These are phyloP conservation scores for Diaporthe caulivora DNA, from an alignment of 2,329 filamentous ascomycete species.

Conservation along the genomic window DNA sequence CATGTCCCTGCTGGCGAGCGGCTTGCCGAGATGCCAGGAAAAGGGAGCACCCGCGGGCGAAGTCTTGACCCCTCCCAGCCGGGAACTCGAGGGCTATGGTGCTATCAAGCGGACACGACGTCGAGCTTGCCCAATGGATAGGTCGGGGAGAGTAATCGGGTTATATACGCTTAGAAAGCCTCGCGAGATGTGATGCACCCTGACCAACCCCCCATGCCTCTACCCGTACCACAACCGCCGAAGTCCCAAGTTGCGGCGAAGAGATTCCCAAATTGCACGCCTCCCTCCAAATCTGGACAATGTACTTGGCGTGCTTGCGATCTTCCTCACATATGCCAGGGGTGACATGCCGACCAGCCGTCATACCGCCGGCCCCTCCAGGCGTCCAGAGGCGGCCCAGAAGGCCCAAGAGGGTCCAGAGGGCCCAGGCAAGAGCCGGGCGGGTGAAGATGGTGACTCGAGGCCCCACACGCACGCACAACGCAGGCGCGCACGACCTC, in stretches of 20 bases:
- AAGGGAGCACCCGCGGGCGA: slow-evolving; percentile 33
- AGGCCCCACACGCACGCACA: slow-evolving; percentile 18
- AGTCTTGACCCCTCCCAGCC: slow-evolving; percentile 23
- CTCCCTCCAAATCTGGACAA: slow-evolving; percentile 14
- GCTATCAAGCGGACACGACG: slow-evolving; percentile 29
- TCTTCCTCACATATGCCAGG: slow-evolving; percentile 30
- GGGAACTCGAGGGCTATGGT: slow-evolving; percentile 9
- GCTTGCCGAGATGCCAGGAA: slow-evolving; percentile 28
- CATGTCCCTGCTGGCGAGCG: slow-evolving; percentile 25
- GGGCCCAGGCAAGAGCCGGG: slow-evolving; percentile 23
- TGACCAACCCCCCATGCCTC: slow-evolving; percentile 8
- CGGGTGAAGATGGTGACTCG: slow-evolving; percentile 28
- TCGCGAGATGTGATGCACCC: slow-evolving; percentile 25
- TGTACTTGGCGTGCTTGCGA: slow-evolving; percentile 23
- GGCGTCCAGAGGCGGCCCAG: neutral
- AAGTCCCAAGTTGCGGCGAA: slow-evolving; percentile 7
- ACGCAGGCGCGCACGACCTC: slow-evolving; percentile 5
- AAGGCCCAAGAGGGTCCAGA: neutral
- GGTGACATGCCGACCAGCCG: slow-evolving; percentile 26
- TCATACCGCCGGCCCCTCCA: slow-evolving; percentile 20
- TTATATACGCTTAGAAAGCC: slow-evolving; percentile 1
- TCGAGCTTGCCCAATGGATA: slow-evolving; percentile 24
- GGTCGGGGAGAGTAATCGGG: neutral
- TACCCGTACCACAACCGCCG: slow-evolving; percentile 22
- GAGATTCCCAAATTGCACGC: slow-evolving; percentile 26